Base-by-base conservation (phyloP, 1,284 basidiomycete species). In the Stereum hirsutum region DNA sequence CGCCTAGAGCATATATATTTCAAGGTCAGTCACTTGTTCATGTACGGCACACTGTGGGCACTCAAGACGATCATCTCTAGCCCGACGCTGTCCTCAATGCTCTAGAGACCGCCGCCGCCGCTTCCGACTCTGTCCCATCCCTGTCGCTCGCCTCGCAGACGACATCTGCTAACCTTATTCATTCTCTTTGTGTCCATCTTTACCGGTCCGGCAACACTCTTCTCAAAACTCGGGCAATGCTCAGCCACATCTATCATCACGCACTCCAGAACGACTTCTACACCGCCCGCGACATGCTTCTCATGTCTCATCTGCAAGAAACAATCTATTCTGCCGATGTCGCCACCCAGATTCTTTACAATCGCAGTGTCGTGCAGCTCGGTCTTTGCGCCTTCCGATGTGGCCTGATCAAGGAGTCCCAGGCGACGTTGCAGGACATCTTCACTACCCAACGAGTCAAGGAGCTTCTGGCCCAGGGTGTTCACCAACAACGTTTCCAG, bases 291-390 rank as follows among this genome's bases (percentile, higher is more conserved):
- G 96, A 99, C 68, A 94, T 99, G 87, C 72, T 99, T 41, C 72
- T 99, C 52, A 99, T 99, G 96, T 97, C 92, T 11, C 96, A 99
- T 64, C 75, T 99, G 38, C 95, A 99, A 64, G 95, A 98, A 62
- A 89, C 90, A 1, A 88, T 99, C 55, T 84, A 91, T 59, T 89
- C 90, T 34, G 92, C 95, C 49, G 96, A 99, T 57, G 93, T 98
- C 43, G 84, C 86, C 19, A 99, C 96, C 0, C 96, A 99, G 68
- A 98, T 99, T 57, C 71, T 99, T 38, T 99, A 96, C 73, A 99
- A 99, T 65, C 88, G 96, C 34, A 92, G 93, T 7, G 82, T 99
- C 41, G 95, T 99, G 36, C 96, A 99, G 64, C 81, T 99, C 45
- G 96, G 96, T 35, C 75, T 99, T 24, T 94, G 91, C 53, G 96